phyloP scores from a whole-genome alignment of 2,329 filamentous ascomycete species.

The Monilinia polystroma region DNA sequence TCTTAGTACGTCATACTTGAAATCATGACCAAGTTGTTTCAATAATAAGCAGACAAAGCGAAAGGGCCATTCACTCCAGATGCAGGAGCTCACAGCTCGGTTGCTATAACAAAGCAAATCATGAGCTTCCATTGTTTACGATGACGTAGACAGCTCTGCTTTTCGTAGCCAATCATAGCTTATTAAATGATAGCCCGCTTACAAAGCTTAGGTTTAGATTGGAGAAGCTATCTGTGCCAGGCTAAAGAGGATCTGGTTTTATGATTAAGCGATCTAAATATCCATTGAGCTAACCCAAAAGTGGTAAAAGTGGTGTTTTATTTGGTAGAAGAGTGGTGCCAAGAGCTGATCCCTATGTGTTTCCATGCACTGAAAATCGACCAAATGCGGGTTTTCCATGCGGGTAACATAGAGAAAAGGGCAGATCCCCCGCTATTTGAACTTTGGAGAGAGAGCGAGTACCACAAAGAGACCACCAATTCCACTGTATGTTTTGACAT shows the following conservation, averaged over 20 bases:
- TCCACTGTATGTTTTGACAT: too few relatives aligned
- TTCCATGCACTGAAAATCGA: neutral
- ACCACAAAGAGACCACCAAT: neutral
- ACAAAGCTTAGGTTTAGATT: too few relatives aligned
- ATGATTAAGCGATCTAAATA: neutral
- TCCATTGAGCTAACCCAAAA: neutral
- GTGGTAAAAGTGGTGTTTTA: too few relatives aligned
- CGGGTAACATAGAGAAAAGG: neutral
- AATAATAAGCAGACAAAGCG: neutral
- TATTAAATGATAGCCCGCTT: neutral
- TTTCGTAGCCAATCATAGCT: neutral
- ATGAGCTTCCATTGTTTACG: neutral
- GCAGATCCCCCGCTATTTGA: conserved; percentile 2
- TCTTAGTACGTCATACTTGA: conserved; percentile 7
- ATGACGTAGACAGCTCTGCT: neutral
- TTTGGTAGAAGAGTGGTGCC: neutral
- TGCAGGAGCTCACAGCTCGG: conserved; percentile 1
- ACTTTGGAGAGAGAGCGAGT: neutral
- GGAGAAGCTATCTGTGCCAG: neutral
- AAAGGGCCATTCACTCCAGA: neutral
- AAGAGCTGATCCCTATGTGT: neutral
- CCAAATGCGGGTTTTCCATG: neutral
- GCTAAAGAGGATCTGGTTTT: neutral
- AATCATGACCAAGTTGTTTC: neutral
- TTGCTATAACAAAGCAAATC: neutral